Base-by-base conservation (phyloP, 2,329 filamentous ascomycete species). In the Xylariaceae sp. region DNA sequence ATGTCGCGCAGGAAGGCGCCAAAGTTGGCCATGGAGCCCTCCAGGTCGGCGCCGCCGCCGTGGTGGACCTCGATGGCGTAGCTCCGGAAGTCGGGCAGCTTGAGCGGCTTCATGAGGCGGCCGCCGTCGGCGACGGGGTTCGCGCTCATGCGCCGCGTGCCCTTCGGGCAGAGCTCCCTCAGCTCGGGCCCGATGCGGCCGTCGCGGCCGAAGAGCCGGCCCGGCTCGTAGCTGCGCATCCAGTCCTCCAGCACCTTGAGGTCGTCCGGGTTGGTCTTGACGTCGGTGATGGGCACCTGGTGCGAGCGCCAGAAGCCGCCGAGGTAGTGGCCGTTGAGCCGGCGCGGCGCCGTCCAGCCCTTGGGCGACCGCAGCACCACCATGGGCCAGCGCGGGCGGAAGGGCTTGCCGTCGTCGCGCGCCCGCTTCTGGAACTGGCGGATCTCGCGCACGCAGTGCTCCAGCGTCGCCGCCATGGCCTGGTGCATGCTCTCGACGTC, bases 221-320 rank as follows among this genome's bases (percentile, higher is more conserved):
- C 82, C 0, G 83, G 83, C 47, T 80, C 72, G 55, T 89, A 89
- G 47, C 73, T 72, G 44, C 72, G 76, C 80, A 89, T 84, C 83
- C 83, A 89, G 19, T 73, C 59, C 57, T 89, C 83, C 5, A 89
- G 69, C 2, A 77, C 43, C 59, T 81, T 75, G 36, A 88, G 63
- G 38, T 85, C 78, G 11, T 70, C 64, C 1, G 72, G 66, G 51
- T 84, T 85, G 16, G 69, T 72, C 22, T 69, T 67, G 2, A 83
- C 79, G 43, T 83, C 80, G 4, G 82, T 70, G 38, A 89, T 78
- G 27, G 83, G 83, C 5, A 89, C 78, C 57, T 89, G 83, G 52
- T 89, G 83, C 13, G 83, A 67, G 27, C 82, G 73, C 82, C 82
- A 89, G 65, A 76, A 88, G n/a, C 83, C 83, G 47, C 77, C 77